A percentile compares a stretch with the other conserved stretches of the same genome.
Evolutionary conservation across 805 yeast species (phyloP).

Genomic region (Isabelozyma pseudorhagii): DNA sequence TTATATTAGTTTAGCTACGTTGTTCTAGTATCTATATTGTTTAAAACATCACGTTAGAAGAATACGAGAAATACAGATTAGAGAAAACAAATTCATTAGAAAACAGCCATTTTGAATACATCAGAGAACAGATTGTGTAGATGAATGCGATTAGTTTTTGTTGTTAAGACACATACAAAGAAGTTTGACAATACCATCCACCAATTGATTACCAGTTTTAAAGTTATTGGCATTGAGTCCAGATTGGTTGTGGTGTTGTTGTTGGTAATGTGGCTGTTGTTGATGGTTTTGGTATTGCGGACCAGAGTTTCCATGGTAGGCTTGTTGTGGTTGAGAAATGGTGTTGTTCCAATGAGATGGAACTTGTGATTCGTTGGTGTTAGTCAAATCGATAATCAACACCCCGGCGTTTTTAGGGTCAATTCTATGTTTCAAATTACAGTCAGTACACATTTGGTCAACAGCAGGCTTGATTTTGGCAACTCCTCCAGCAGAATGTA

Average conservation of each 20-base stretch:
- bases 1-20: neutral
- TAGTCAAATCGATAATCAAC: constrained; percentile 57
- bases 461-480: constrained; percentile 91
- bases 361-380: constrained; percentile 21
- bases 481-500: constrained; percentile 76
- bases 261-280: constrained; percentile 15
- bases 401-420: constrained; percentile 82
- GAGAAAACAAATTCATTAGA: no score
- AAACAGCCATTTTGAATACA: no score
- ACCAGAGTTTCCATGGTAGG: constrained; percentile 18
- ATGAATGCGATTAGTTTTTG: neutral
- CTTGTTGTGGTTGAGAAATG: constrained; percentile 11
- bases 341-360: constrained; percentile 30
- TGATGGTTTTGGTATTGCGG: constrained; percentile 22
- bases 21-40: neutral
- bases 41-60: neutral
- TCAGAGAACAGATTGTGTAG: no score
- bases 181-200: constrained; percentile 26
- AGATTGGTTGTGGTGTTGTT: constrained; percentile 2
- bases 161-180: constrained; percentile 32
- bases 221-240: neutral
- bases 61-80: no score
- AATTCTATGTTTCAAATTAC: constrained; percentile 55
- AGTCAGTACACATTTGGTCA: constrained; percentile 69
- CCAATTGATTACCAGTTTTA: constrained; percentile 24